phyloP scores from a whole-genome alignment of 1,284 basidiomycete genomes.

The Apiotrichum veenhuisii region DNA sequence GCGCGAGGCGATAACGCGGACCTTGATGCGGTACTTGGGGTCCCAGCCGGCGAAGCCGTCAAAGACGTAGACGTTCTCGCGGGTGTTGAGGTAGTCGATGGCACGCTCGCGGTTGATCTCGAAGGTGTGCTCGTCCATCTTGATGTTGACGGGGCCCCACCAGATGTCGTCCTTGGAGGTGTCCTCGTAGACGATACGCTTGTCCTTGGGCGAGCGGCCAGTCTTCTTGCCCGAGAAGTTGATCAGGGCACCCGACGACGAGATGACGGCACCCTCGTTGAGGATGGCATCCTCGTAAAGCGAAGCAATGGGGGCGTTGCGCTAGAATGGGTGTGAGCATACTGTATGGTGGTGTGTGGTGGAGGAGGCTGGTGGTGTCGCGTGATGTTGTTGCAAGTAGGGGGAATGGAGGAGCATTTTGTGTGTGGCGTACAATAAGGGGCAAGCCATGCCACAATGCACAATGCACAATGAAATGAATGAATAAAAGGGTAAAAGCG shows the following conservation, averaged over 20 bases:
- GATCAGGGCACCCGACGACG: slow-evolving; percentile 92
- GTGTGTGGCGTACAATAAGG: no score
- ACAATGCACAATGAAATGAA: no score
- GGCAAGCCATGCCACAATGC: no score
- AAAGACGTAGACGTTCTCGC: slow-evolving; percentile 98
- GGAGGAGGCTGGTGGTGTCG: background rate
- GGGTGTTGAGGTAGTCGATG: slow-evolving; percentile 98
- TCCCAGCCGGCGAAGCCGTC: slow-evolving; percentile 93
- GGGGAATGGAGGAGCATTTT: no score
- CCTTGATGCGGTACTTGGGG: slow-evolving; percentile 99
- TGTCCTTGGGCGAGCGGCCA: slow-evolving; percentile 96
- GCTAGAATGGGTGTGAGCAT: slow-evolving; percentile 57
- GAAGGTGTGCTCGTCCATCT: slow-evolving; percentile 95
- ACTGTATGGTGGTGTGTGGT: background rate
- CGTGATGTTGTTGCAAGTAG: no score
- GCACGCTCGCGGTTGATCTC: slow-evolving; percentile 99
- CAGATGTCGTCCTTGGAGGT: slow-evolving; percentile 96
- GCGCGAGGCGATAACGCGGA: slow-evolving; percentile 96
- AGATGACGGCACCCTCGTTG: slow-evolving; percentile 97
- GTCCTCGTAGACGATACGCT: slow-evolving; percentile 98
- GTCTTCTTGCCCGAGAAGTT: slow-evolving; percentile 99
- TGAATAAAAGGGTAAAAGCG: no score
- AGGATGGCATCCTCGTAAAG: slow-evolving; percentile 98
- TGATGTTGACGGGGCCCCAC: slow-evolving; percentile 99
- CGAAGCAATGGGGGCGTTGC: slow-evolving; percentile 90